Evolutionary conservation across 176 grass and related monocot genomes (phyloP), one percentile per base, ranked within the genome.

Genomic region (Melocanna baccifera): DNA sequence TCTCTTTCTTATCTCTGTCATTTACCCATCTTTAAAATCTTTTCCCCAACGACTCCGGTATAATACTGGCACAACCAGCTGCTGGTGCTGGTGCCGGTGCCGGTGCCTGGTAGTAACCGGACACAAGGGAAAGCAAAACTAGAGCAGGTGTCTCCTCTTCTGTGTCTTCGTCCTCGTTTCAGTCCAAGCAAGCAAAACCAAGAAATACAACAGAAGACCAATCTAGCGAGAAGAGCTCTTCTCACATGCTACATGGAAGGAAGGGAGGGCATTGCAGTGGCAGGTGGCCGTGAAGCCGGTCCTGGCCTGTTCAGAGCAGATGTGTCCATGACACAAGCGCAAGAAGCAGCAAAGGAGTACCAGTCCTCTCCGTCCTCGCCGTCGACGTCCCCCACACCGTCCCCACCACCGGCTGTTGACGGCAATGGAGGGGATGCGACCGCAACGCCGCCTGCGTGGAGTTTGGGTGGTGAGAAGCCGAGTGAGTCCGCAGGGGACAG

Each of bases 301-400:
- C 64, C 62, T 2, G 80, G 74, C 26, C 69, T 81, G 32, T 80
- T 86, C 55, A 52, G 78, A 77, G 83, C 78, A 25, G 83, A 51
- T 7, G n/a, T 76, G 41, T 16, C 62, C 61, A 68, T 73, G 71
- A 2, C 40, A 2, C 83, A 66, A 25, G 46, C 79, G 23, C 83
- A 76, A 67, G 91, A 72, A 78, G 83, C 43, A 30, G 84, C n/a
- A 0, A 87, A 82, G 23, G 73, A 70, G 50, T 91, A 62, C 62
- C 74, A 68, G 16, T 84, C 85, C 19, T 80, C 85, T 29, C 88
- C 79, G 62, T 67, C 87, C 19, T 86, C 91, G 74, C 84, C 69
- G 25, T 95, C 88, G 69, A 82, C 80, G 77, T 91, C 94, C 8
- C 90, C 85, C 9, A 87, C 86, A 10, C 59, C 79, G 23, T 91